phyloP scores from a whole-genome alignment of 345 rosid genomes.

The Corymbia maculata region DNA sequence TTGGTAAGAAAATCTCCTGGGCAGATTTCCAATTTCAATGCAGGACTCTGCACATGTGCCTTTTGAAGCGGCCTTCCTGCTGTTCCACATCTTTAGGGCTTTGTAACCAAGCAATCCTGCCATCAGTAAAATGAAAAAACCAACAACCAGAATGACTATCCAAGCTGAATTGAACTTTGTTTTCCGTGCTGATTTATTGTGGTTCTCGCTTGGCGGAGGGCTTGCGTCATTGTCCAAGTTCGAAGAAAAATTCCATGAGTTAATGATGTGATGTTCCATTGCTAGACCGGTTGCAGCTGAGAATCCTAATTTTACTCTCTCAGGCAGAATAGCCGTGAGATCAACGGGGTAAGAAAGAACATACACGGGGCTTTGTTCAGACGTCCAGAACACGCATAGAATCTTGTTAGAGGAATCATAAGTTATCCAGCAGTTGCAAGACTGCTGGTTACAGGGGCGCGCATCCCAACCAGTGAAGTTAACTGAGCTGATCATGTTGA shows the following conservation, averaged over 20 bases:
- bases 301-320: slow-evolving; percentile 13
- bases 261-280: not conserved
- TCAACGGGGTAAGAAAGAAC: slow-evolving; percentile 1
- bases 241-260: slow-evolving; percentile 15
- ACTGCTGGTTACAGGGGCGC: not conserved
- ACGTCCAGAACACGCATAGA: not conserved
- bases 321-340: slow-evolving; percentile 3
- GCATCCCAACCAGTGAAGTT: not conserved
- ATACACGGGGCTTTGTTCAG: not conserved
- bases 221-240: not conserved
- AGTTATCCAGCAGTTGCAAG: not conserved
- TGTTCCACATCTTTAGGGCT: not conserved
- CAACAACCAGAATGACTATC: not conserved
- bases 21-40: not conserved
- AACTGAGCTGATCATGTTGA: not conserved
- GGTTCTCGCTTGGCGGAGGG: not conserved
- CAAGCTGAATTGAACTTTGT: too few relatives aligned
- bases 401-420: not conserved
- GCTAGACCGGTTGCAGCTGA: not conserved
- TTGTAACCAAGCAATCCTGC: not conserved
- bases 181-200: not conserved
- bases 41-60: not conserved
- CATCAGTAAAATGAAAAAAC: not conserved
- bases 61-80: not conserved
- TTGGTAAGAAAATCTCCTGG: slow-evolving; percentile 1